Base-by-base conservation (phyloP, 352 stramenopile genomes). In the Phytophthora fragariae region DNA sequence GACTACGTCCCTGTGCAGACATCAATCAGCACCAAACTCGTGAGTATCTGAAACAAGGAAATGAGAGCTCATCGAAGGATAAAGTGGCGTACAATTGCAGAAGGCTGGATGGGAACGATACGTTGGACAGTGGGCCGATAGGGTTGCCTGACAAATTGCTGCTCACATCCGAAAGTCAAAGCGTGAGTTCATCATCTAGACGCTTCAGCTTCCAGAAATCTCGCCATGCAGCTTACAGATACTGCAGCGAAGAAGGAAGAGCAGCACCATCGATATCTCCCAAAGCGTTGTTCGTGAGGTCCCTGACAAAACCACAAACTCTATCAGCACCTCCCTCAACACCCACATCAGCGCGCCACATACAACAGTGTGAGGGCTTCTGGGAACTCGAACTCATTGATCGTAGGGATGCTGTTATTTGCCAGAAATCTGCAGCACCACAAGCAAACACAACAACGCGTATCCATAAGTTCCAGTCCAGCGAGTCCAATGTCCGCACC, bases 121-220 rank as follows among this genome's bases (percentile, higher is more conserved):
- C 57, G 10, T 70, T 67, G 4, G 68, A 65, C 14, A 85, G 35
- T 17, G 69, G 77, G 5, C 68, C 58, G 47, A 87, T 77, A 1
- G 67, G 70, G 29, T 87, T 87, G 14, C 73, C 64, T 21, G 80
- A 84, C 31, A 84, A 65, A 35, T 84, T 84, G 46, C 80, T 87
- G 63, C 39, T 33, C 29, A 50, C 17, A 68, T 2, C 31, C 1
- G 64, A 17, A 24, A 27, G 50, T 0, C 44, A 21, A 31, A 35
- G 0, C 17, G n/a, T 46, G 11, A 33, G 31, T 46, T 39, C 46
- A 33, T 24, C n/a, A 5, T 11, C 11, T 14, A 44, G 37, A 44
- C 37, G 14, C 29, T 39, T 4, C 47, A 21, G 5, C 5, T 10
- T 35, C 27, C 29, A 17, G 8, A 19, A 17, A 37, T 57, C 5